Conservation (phyloP, 306 rosid species). For the Ochetophila trinervis region DNA sequence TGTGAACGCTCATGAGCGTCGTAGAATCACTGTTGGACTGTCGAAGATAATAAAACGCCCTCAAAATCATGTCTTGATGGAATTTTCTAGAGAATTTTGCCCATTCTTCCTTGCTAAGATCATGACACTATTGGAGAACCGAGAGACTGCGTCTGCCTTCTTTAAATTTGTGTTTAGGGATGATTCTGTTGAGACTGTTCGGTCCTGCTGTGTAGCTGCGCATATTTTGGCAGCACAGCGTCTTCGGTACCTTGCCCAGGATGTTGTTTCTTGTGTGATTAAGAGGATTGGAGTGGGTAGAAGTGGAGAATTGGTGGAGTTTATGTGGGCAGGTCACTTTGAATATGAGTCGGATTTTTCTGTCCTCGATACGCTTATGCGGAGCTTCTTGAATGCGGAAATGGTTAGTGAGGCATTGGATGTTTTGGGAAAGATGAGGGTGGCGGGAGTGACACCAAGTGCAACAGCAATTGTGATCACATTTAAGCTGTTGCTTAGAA, state of each 20-base stretch:
- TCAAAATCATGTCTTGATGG: constrained; percentile 37
- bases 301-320: constrained; percentile 40
- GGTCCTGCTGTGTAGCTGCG: constrained; percentile 48
- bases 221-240: constrained; percentile 47
- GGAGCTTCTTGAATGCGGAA: constrained; percentile 51
- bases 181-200: constrained; percentile 35
- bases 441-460: constrained; percentile 44
- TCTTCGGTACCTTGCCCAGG: constrained; percentile 56
- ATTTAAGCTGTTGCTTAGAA: constrained; percentile 48
- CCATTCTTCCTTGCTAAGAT: constrained; percentile 49
- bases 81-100: constrained; percentile 45
- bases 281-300: constrained; percentile 45
- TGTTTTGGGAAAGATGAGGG: constrained; percentile 56
- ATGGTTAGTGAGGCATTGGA: constrained; percentile 57
- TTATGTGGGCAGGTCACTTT: constrained; percentile 62
- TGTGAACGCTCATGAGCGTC: constrained; percentile 53
- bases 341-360: constrained; percentile 59
- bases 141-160: constrained; percentile 62
- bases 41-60: constrained; percentile 49
- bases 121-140: constrained; percentile 35
- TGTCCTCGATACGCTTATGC: constrained; percentile 57
- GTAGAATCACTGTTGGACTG: constrained; percentile 45
- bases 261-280: constrained; percentile 55
- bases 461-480: constrained; percentile 40
- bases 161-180: constrained; percentile 55